Percentiles rank a stretch among this genome's conserved stretches.
phyloP scores from a whole-genome alignment of 1,284 basidiomycete species.

The Psilocybe mexicana region DNA sequence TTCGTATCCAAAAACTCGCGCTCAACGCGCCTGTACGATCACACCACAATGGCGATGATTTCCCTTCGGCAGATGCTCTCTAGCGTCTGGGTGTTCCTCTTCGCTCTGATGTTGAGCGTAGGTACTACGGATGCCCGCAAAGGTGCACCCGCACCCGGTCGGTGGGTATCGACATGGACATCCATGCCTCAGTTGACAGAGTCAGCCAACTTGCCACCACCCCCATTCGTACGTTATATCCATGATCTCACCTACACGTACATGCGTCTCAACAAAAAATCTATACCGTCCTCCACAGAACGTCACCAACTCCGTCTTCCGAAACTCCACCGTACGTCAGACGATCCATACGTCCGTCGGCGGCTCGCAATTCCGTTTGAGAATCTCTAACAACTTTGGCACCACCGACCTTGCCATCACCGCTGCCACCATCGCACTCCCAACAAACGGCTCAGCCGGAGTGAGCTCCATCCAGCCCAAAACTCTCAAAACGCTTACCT shows the following conservation, averaged over 20 bases:
- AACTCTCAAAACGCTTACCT: constrained; percentile 41
- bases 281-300: constrained; percentile 19
- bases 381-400: constrained; percentile 51
- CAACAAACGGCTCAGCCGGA: constrained; percentile 38
- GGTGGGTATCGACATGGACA: constrained; percentile 47
- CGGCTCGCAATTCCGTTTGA: constrained; percentile 41
- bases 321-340: constrained; percentile 49
- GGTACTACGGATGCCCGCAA: background rate
- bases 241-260: constrained; percentile 15
- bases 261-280: background rate
- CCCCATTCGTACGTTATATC: constrained; percentile 34
- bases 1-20: too few relatives aligned
- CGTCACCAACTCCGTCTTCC: constrained; percentile 37
- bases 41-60: background rate
- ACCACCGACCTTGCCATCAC: constrained; percentile 44
- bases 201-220: constrained; percentile 40
- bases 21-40: too few relatives aligned
- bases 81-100: background rate
- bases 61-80: background rate
- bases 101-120: background rate
- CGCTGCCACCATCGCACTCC: constrained; percentile 43
- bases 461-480: constrained; percentile 33
- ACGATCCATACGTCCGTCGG: constrained; percentile 45
- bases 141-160: constrained; percentile 11
- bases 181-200: constrained; percentile 51